A percentile compares a stretch with the other conserved stretches of the same genome.
phyloP scores from a whole-genome alignment of 352 stramenopile species.

The Chrysophaeum taylorii region DNA sequence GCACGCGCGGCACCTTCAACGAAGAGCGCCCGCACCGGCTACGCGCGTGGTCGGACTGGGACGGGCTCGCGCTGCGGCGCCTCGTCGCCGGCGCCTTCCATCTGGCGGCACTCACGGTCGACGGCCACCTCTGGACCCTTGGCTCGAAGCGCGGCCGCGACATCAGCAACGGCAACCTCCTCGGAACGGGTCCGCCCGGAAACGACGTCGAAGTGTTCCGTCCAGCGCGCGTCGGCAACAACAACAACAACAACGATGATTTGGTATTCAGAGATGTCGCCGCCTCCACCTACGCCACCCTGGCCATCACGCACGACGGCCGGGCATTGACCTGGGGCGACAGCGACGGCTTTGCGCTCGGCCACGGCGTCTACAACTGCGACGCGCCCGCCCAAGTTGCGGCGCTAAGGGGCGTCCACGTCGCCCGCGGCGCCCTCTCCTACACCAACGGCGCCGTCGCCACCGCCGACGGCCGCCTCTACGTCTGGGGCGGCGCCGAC shows the following conservation, averaged over 20 bases:
- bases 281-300: not conserved
- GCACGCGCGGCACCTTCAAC: not conserved
- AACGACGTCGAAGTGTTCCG: not conserved
- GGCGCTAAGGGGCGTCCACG: not conserved
- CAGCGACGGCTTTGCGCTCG: conserved; percentile 6
- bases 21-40: not conserved
- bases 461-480: not conserved
- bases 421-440: not conserved
- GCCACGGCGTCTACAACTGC: not conserved
- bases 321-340: not conserved
- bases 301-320: not conserved
- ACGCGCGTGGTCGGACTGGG: not conserved
- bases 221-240: not conserved
- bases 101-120: not conserved
- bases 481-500: conserved; percentile 8
- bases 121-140: not conserved
- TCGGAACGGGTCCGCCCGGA: not conserved
- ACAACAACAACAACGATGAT: not conserved
- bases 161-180: conserved; percentile 3
- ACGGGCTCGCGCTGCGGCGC: not conserved
- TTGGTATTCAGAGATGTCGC: not conserved
- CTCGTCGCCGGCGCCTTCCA: conserved; percentile 7
- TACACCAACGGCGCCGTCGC: conserved; percentile 12
- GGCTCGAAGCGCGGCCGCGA: not conserved
- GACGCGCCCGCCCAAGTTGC: not conserved